phyloP scores from a whole-genome alignment of 2,329 filamentous ascomycete genomes.

The Penicillium oxalicum region DNA sequence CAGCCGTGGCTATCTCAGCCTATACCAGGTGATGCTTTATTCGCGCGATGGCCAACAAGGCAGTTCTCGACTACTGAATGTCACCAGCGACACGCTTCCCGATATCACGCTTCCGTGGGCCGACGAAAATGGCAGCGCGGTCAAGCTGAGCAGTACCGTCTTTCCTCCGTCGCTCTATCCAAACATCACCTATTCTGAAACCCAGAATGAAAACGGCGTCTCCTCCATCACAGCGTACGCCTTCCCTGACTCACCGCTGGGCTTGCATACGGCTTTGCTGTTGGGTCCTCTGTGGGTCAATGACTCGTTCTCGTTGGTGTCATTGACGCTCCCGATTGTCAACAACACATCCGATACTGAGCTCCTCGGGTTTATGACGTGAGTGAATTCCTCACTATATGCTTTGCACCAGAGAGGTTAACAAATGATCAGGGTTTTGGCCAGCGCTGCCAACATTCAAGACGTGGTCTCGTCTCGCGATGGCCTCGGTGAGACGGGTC shows the following conservation, averaged over 20 bases:
- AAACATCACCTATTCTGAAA: conserved; percentile 60
- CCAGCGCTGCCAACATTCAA: conserved; percentile 22
- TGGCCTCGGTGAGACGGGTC: conserved; percentile 58
- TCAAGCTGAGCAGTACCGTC: conserved; percentile 61
- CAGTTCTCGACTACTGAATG: conserved; percentile 55
- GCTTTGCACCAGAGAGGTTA: background rate
- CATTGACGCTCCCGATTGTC: conserved; percentile 72
- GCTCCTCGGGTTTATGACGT: conserved; percentile 76
- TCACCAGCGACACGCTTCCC: conserved; percentile 49
- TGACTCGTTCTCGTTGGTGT: conserved; percentile 66
- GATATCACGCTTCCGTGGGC: conserved; percentile 54
- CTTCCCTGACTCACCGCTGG: conserved; percentile 39
- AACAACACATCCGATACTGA: conserved; percentile 57
- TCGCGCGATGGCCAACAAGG: conserved; percentile 60
- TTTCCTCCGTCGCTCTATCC: conserved; percentile 71
- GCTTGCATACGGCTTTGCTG: conserved; percentile 55
- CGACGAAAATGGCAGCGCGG: conserved; percentile 51
- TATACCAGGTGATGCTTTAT: conserved; percentile 67
- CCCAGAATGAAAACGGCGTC: conserved; percentile 5
- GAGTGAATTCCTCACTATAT: conserved; percentile 52
- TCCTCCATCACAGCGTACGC: conserved; percentile 33
- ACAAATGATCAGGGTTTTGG: conserved; percentile 47
- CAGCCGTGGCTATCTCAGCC: conserved; percentile 49
- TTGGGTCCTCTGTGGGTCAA: conserved; percentile 72
- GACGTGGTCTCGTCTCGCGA: conserved; percentile 42